These are phyloP conservation scores for Globisporangium spiculum DNA, from an alignment of 352 stramenopile genomes.

Conservation along the genomic window DNA sequence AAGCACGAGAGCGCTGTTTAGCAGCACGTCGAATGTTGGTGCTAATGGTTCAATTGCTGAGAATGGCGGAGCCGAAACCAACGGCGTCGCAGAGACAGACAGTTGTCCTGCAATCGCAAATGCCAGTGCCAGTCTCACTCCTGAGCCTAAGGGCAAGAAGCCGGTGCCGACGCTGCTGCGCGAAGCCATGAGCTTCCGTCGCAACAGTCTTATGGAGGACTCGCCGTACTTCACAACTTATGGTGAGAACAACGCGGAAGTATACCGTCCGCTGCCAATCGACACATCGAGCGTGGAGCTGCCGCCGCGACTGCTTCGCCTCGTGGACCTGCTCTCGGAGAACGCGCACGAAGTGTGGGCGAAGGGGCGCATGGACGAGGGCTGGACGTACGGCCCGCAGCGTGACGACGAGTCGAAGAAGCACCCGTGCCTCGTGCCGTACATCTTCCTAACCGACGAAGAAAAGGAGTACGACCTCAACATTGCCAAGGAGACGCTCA, in stretches of 20 bases:
- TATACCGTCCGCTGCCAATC: slow-evolving; percentile 75
- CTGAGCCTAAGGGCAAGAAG: slow-evolving; percentile 36
- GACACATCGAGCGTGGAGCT: slow-evolving; percentile 72
- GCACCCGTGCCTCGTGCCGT: slow-evolving; percentile 82
- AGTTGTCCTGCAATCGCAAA: slow-evolving; percentile 11
- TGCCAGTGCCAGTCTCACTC: slow-evolving; percentile 19
- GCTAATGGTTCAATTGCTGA: not conserved
- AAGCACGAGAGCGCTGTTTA: not conserved
- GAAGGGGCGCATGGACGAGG: slow-evolving; percentile 84
- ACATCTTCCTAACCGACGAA: slow-evolving; percentile 87
- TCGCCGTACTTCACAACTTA: slow-evolving; percentile 78
- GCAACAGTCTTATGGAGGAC: slow-evolving; percentile 75
- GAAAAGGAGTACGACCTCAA: slow-evolving; percentile 89
- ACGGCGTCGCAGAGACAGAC: not conserved
- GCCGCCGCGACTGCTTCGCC: slow-evolving; percentile 51
- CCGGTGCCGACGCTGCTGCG: slow-evolving; percentile 55
- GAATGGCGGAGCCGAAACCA: not conserved
- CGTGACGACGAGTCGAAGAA: slow-evolving; percentile 79
- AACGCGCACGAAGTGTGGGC: slow-evolving; percentile 88
- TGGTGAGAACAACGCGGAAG: slow-evolving; percentile 48
- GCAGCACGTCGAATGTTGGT: not conserved
- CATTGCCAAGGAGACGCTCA: slow-evolving; percentile 85
- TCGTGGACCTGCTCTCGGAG: slow-evolving; percentile 81
- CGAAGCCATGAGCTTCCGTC: slow-evolving; percentile 75
- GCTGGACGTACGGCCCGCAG: slow-evolving; percentile 82